Evolutionary conservation across 1,284 basidiomycete species (phyloP).

Genomic region (Butyriboletus appendiculatus): DNA sequence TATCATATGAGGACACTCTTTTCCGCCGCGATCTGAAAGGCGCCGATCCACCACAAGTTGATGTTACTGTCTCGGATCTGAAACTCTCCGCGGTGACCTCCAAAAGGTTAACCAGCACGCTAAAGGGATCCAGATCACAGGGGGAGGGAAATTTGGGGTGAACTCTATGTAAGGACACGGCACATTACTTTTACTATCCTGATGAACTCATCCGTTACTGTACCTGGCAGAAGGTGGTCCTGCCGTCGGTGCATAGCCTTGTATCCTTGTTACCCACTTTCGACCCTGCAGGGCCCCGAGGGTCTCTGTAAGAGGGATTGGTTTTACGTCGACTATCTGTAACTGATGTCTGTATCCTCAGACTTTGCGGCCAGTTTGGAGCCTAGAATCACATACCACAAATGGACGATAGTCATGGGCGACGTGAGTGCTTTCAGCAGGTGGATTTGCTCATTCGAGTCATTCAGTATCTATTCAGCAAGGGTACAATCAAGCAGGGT

Average conservation of each 20-base stretch:
- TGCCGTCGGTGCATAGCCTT: background rate
- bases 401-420: conserved; percentile 37
- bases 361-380: conserved; percentile 30
- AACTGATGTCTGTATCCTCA: conserved; percentile 8
- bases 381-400: conserved; percentile 27
- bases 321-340: background rate
- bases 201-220: background rate
- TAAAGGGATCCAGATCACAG: too few species aligned
- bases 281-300: conserved; percentile 33
- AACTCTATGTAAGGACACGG: too few species aligned
- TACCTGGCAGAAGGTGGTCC: too few species aligned
- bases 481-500: conserved; percentile 37
- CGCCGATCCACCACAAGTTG: background rate
- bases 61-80: background rate
- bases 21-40: background rate
- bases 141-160: too few species aligned
- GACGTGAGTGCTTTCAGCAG: conserved; percentile 31
- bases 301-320: conserved; percentile 36
- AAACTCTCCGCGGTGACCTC: too few species aligned
- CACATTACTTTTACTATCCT: too few species aligned
- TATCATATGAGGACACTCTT: background rate
- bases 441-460: background rate
- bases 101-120: too few species aligned
- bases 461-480: conserved; percentile 37
- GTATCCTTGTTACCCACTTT: background rate